These are phyloP conservation scores for Mycena metata DNA, from an alignment of 768 basidiomycete genomes.

Conservation along the genomic window DNA sequence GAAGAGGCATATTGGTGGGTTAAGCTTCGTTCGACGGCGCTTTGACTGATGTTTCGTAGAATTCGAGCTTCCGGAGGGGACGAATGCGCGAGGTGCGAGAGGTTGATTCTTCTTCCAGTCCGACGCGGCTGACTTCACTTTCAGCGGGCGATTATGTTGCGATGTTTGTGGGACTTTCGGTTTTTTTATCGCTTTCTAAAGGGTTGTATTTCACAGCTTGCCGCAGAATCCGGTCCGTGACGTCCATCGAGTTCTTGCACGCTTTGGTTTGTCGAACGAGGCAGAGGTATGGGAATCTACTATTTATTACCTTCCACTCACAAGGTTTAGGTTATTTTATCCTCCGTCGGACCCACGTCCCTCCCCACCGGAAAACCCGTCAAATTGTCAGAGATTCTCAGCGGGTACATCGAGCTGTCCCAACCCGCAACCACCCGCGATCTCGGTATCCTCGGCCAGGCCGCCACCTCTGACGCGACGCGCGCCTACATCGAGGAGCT, in stretches of 20 bases:
- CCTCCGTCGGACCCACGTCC: slow-evolving; percentile 54
- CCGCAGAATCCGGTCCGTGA: slow-evolving; percentile 56
- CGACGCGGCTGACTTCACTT: not conserved
- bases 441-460: slow-evolving; percentile 49
- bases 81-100: slow-evolving; percentile 47
- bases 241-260: slow-evolving; percentile 53
- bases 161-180: slow-evolving; percentile 45
- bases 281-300: slow-evolving; percentile 48
- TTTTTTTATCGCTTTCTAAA: not conserved
- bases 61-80: slow-evolving; percentile 55
- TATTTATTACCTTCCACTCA: not conserved
- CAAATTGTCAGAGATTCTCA: slow-evolving; percentile 52
- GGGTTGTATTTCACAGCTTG: slow-evolving; percentile 42
- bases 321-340: slow-evolving; percentile 49
- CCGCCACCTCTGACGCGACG: slow-evolving; percentile 44
- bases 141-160: slow-evolving; percentile 62
- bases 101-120: not conserved
- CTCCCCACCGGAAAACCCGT: slow-evolving; percentile 57
- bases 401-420: slow-evolving; percentile 62
- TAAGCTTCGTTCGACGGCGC: not conserved
- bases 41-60: slow-evolving; percentile 40
- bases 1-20: slow-evolving; percentile 59
- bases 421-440: slow-evolving; percentile 62
- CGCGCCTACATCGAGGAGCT: slow-evolving; percentile 48
- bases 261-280: slow-evolving; percentile 54